Percentiles rank a stretch among this genome's conserved stretches.
phyloP scores from a whole-genome alignment of 257 asterid species.

The Ballota nigra region DNA sequence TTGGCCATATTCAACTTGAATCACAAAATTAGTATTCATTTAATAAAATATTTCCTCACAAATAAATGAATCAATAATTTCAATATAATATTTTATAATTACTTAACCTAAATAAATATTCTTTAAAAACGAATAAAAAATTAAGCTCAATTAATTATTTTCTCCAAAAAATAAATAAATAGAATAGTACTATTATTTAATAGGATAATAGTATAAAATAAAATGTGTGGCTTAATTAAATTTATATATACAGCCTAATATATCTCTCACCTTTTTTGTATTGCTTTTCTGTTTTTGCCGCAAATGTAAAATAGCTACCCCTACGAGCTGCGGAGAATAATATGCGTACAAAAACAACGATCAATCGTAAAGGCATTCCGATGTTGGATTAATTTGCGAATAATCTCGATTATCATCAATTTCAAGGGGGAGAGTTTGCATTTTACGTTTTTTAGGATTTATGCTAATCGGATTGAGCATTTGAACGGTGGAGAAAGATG shows the following conservation, averaged over 20 bases:
- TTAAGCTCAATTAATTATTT: too few species aligned
- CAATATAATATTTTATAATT: too few species aligned
- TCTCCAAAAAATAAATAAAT: too few species aligned
- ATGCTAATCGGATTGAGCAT: constrained; percentile 17
- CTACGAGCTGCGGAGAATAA: constrained; percentile 18
- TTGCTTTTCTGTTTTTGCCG: constrained; percentile 11
- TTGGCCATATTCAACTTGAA: too few species aligned
- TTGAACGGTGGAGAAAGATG: constrained; percentile 37
- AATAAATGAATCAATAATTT: too few species aligned
- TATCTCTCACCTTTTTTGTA: not conserved
- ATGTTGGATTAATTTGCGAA: constrained; percentile 3
- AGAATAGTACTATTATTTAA: too few species aligned
- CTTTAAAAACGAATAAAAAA: too few species aligned
- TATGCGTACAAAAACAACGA: not conserved
- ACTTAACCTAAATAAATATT: too few species aligned
- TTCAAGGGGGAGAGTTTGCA: not conserved
- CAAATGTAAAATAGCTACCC: constrained; percentile 17
- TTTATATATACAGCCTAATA: not conserved
- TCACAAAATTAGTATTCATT: too few species aligned
- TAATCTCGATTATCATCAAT: not conserved
- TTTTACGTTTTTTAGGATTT: not conserved
- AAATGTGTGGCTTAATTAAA: too few species aligned
- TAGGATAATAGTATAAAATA: too few species aligned
- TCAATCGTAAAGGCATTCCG: not conserved
- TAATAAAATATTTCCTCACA: too few species aligned